A percentile compares a stretch with the other conserved stretches of the same genome.
These are phyloP conservation scores for Zoysia pacifica DNA, from an alignment of 176 grass and related monocot genomes.

Conservation along the genomic window DNA sequence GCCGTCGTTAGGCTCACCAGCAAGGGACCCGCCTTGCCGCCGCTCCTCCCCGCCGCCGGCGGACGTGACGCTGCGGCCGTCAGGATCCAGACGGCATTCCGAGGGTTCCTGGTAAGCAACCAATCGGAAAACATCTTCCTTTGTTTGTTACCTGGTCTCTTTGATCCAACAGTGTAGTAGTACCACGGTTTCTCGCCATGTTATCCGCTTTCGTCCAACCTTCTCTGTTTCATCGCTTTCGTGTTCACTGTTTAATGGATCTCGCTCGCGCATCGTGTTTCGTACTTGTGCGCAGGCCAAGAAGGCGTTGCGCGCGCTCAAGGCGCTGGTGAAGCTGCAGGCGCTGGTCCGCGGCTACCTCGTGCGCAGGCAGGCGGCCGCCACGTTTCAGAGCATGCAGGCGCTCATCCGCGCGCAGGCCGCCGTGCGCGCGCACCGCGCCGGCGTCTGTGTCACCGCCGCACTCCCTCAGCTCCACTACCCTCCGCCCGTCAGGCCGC, in stretches of 20 bases:
- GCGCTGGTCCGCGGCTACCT: slow-evolving; percentile 86
- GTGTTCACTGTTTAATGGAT: neutral
- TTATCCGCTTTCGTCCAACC: too few relatives aligned
- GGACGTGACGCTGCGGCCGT: slow-evolving; percentile 40
- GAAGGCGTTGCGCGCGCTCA: slow-evolving; percentile 91
- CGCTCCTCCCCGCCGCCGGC: neutral
- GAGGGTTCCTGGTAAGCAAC: slow-evolving; percentile 68
- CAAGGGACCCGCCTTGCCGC: slow-evolving; percentile 40
- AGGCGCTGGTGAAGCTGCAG: slow-evolving; percentile 90
- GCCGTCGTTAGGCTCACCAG: slow-evolving; percentile 82
- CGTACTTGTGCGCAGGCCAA: slow-evolving; percentile 52
- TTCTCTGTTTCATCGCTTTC: slow-evolving; percentile 21
- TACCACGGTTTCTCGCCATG: neutral
- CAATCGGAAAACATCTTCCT: too few relatives aligned
- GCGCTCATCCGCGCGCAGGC: slow-evolving; percentile 86
- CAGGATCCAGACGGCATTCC: slow-evolving; percentile 91
- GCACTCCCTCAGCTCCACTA: slow-evolving; percentile 46
- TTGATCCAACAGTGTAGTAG: slow-evolving; percentile 4
- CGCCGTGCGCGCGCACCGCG: slow-evolving; percentile 54
- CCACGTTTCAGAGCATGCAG: slow-evolving; percentile 85
- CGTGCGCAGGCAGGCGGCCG: slow-evolving; percentile 77
- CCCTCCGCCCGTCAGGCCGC: slow-evolving; percentile 49
- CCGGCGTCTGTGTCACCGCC: slow-evolving; percentile 26
- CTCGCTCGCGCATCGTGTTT: neutral
- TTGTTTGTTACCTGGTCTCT: too few relatives aligned